Evolutionary conservation across 2,329 filamentous ascomycete genomes (phyloP), one percentile per base, ranked within the genome.

Genomic region (Aspergillus nomiae): DNA sequence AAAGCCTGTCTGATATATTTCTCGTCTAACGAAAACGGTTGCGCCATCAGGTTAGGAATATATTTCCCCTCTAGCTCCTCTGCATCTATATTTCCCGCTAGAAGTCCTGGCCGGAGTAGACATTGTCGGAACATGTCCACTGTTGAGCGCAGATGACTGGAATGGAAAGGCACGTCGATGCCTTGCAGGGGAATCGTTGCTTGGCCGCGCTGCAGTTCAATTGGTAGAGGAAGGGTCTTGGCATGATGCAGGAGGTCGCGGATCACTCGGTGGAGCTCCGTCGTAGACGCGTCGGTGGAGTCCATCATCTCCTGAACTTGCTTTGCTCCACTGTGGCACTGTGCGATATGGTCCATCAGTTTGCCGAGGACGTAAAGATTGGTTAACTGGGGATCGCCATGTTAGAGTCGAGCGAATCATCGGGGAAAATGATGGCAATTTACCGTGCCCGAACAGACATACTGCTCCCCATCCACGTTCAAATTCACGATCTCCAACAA

Each of bases 1-100:
- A 96, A 97, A 58, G 97, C 94, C 74, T 97, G 94, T 86, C 97
- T 92, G 81, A 98, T 97, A 83, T 98, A 98, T 82, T 97, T 93
- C 85, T 92, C 95, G 62, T 92, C 96, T 67, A 97, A 83, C 76
- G 92, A 92, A 77, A 98, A 98, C 16, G 94, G 94, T 81, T 89
- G 89, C 60, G 94, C 94, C 65, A 94, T 97, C 69, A 98, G 93
- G 80, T 98, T 98, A 70, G 94, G 94, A 69, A 98, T 97, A 81
- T 98, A 98, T 81, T 97, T 97, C 73, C 94, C 94, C 69, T 97
- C 87, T 73, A 98, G 83, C 85, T 97, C 97, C 75, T 91, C 90
- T 6, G 94, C 93, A 79, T 98, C 94, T 77, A 98, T 96, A 54
- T 91, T 94, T 2, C 64, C 66, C 16, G 63, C 60, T 5, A 69